A percentile compares a stretch with the other conserved stretches of the same genome.
Conservation (phyloP, 345 rosid genomes). For the Eucalyptus fibrosa region DNA sequence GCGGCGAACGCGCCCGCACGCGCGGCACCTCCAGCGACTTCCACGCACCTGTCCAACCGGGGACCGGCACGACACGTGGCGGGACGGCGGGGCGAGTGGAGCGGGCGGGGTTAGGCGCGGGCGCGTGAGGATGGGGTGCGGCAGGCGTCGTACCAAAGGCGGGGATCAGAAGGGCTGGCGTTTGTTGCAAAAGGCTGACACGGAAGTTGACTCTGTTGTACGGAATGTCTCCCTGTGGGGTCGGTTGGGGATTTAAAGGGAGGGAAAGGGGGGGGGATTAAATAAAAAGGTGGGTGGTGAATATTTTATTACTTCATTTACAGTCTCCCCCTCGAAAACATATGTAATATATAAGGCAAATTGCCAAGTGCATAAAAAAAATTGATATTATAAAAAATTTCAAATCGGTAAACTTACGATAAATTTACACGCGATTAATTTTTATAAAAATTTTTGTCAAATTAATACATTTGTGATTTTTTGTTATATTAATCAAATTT, state of each 20-base stretch:
- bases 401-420: accelerated
- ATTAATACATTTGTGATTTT: accelerated
- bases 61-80: neutral
- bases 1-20: neutral
- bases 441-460: accelerated
- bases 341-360: neutral
- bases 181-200: neutral
- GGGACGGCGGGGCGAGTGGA: neutral
- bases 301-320: neutral
- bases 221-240: neutral
- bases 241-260: too few relatives aligned
- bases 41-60: neutral
- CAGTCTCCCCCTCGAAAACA: neutral
- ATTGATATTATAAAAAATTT: accelerated
- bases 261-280: accelerated
- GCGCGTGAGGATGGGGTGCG: neutral
- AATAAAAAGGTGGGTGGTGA: too few relatives aligned
- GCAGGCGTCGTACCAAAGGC: neutral
- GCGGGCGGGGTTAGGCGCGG: neutral
- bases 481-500: accelerated
- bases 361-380: neutral
- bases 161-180: neutral
- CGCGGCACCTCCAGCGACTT: neutral
- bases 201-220: neutral
- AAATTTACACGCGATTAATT: accelerated